A percentile compares a stretch with the other conserved stretches of the same genome.
Conservation (phyloP, 805 yeast genomes). For the Tetrapisispora nanseiensis region DNA sequence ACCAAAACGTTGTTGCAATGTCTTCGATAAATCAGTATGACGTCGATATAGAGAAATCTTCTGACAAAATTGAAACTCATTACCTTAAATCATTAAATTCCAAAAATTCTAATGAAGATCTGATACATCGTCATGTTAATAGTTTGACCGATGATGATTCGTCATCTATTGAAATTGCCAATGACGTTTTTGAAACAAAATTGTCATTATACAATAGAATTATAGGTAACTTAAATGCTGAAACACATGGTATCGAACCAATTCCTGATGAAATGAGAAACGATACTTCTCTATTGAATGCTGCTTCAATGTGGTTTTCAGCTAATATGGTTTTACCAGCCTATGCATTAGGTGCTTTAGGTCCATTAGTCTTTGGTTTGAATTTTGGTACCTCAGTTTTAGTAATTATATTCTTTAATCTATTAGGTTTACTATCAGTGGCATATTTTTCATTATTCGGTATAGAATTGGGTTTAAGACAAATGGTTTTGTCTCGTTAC, state of each 20-base stretch:
- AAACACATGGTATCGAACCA: constrained; percentile 70
- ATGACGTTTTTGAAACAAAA: constrained; percentile 8
- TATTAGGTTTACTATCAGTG: constrained; percentile 67
- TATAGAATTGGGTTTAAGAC: constrained; percentile 76
- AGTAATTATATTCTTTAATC: constrained; percentile 59
- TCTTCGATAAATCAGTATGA: constrained; percentile 1
- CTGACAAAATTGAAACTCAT: neutral
- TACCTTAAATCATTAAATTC: neutral
- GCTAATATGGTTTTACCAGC: constrained; percentile 85
- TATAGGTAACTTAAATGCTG: constrained; percentile 32
- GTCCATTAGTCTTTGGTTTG: constrained; percentile 53
- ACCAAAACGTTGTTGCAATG: neutral
- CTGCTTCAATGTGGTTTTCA: constrained; percentile 85
- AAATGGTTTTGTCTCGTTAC: constrained; percentile 72
- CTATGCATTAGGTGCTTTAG: constrained; percentile 65
- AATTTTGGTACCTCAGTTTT: constrained; percentile 66
- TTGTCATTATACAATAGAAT: constrained; percentile 19
- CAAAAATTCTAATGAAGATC: constrained; percentile 1
- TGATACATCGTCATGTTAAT: constrained; percentile 2
- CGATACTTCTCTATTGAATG: constrained; percentile 53
- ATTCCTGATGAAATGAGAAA: constrained; percentile 71
- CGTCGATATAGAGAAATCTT: neutral
- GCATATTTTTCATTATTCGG: constrained; percentile 81
- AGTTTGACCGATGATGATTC: neutral
- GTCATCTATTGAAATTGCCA: neutral